phyloP scores from a whole-genome alignment of 2,329 filamentous ascomycete genomes.

The Cladosporium halotolerans region DNA sequence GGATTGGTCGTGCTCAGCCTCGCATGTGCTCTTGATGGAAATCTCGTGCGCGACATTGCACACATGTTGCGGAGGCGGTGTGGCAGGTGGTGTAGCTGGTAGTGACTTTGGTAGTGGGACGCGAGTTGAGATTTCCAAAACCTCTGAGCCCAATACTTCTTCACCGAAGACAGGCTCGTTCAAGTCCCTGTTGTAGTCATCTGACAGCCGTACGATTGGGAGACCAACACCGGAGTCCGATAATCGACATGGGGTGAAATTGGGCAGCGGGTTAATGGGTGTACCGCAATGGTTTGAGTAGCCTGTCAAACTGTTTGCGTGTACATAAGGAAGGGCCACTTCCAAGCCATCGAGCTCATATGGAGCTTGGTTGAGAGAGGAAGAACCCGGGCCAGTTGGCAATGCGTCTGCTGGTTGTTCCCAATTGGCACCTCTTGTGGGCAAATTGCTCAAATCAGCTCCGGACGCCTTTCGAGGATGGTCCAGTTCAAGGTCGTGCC shows the following conservation, averaged over 20 bases:
- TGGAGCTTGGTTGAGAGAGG: neutral
- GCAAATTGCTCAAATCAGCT: too few relatives aligned
- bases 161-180: constrained; percentile 21
- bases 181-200: constrained; percentile 9
- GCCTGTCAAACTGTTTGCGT: constrained; percentile 25
- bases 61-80: neutral
- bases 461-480: too few relatives aligned
- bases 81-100: neutral
- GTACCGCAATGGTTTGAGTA: constrained; percentile 17
- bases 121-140: neutral
- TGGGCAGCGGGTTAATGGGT: neutral
- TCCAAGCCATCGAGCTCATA: constrained; percentile 20
- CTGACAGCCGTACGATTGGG: constrained; percentile 13
- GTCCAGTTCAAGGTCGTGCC: neutral
- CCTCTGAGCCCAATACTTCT: neutral
- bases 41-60: neutral
- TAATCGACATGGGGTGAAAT: constrained; percentile 9
- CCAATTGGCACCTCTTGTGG: too few relatives aligned
- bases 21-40: constrained; percentile 8
- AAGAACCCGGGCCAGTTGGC: too few relatives aligned
- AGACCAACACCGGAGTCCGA: constrained; percentile 18
- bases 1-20: constrained; percentile 13
- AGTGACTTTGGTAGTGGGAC: neutral
- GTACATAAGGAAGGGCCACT: constrained; percentile 19
- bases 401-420: too few relatives aligned